Percentiles rank a stretch among this genome's conserved stretches.
Conservation (phyloP, 805 yeast species). For the Starmerella bombicola region DNA sequence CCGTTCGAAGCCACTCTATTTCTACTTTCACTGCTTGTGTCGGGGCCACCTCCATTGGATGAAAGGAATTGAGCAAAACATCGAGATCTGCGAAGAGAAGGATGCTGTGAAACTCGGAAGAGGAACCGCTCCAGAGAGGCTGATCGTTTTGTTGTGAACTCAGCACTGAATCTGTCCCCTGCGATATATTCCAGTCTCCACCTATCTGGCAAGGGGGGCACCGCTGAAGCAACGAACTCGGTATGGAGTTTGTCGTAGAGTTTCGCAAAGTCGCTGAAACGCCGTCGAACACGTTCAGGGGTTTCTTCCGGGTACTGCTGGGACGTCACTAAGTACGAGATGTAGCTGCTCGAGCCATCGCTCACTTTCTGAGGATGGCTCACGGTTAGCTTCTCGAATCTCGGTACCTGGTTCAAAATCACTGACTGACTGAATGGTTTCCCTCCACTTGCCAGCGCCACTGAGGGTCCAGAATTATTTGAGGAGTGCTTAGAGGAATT, state of each 20-base stretch:
- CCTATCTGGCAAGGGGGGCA: conserved; percentile 92
- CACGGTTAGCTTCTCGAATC: conserved; percentile 16
- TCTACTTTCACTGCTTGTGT: neutral
- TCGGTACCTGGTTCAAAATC: conserved; percentile 12
- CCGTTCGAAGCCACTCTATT: neutral
- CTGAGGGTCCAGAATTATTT: too few species aligned
- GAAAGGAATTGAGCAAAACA: conserved; percentile 61
- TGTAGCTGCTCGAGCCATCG: conserved; percentile 38
- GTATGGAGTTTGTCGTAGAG: conserved; percentile 59
- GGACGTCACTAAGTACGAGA: conserved; percentile 58
- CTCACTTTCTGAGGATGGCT: conserved; percentile 22
- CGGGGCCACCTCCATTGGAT: neutral
- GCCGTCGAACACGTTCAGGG: conserved; percentile 45
- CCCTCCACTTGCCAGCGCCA: too few species aligned
- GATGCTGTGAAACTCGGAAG: conserved; percentile 61
- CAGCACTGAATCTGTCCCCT: conserved; percentile 80
- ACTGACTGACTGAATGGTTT: conserved; percentile 4
- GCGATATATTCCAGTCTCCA: conserved; percentile 82
- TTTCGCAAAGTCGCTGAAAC: conserved; percentile 78
- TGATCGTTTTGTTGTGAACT: conserved; percentile 73
- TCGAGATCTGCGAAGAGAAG: conserved; percentile 53
- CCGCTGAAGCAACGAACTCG: conserved; percentile 73
- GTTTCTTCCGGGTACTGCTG: conserved; percentile 23
- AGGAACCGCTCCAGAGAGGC: conserved; percentile 68
- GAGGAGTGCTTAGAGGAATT: neutral